These are phyloP conservation scores for Mycogone perniciosa DNA, from an alignment of 2,329 filamentous ascomycete species.

Conservation along the genomic window DNA sequence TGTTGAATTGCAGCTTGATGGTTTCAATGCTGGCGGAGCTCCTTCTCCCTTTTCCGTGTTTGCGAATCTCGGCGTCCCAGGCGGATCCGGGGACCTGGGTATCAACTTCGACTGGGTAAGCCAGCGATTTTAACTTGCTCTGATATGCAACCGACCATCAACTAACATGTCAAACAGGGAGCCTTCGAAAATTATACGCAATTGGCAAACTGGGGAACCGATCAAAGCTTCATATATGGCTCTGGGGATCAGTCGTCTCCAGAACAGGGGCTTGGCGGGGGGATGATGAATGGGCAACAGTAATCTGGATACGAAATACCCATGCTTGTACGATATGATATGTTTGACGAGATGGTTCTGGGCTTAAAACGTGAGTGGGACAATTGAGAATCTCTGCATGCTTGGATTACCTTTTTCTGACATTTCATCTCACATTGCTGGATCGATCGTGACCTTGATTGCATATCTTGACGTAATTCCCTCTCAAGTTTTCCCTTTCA, in stretches of 20 bases:
- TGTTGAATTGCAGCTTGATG: constrained; percentile 26
- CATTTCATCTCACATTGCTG: no score
- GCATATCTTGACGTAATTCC: no score
- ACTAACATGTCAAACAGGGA: constrained; percentile 35
- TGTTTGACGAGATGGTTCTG: constrained; percentile 1
- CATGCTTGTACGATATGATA: constrained; percentile 8
- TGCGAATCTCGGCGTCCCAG: constrained; percentile 33
- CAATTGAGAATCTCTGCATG: not conserved
- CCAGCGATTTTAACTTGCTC: not conserved
- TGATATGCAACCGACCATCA: not conserved
- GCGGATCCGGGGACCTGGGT: constrained; percentile 36
- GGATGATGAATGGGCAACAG: constrained; percentile 18
- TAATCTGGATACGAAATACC: not conserved
- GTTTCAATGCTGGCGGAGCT: constrained; percentile 21
- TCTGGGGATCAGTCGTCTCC: constrained; percentile 22
- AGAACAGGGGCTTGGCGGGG: constrained; percentile 21
- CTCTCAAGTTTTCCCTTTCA: no score
- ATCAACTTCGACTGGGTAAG: constrained; percentile 55
- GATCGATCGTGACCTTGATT: no score
- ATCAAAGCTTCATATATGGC: constrained; percentile 47
- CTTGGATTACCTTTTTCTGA: not conserved
- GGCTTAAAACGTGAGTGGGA: not conserved
- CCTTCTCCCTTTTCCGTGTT: constrained; percentile 49
- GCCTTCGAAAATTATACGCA: constrained; percentile 54
- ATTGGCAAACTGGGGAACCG: constrained; percentile 44